phyloP scores from a whole-genome alignment of 495 filamentous ascomycete species.

The Aspergillus saccharolyticus region DNA sequence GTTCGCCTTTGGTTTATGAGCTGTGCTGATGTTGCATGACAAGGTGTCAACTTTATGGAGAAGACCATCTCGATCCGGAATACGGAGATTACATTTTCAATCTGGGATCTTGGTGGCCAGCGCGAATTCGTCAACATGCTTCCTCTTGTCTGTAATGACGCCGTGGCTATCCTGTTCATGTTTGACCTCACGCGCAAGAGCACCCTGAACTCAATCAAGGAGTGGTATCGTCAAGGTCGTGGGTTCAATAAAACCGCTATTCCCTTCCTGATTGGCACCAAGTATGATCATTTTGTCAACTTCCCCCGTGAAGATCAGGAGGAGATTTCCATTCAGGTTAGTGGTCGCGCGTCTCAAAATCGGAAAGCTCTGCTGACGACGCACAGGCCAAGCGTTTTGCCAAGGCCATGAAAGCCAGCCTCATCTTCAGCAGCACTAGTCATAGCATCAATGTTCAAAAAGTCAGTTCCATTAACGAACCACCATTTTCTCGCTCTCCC shows the following conservation, averaged over 20 bases:
- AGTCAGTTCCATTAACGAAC: conserved; percentile 51
- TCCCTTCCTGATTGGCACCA: conserved; percentile 92
- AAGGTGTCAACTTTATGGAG: conserved; percentile 98
- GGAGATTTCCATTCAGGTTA: conserved; percentile 90
- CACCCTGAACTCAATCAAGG: conserved; percentile 97
- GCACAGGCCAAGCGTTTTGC: conserved; percentile 86
- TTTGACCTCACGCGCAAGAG: conserved; percentile 97
- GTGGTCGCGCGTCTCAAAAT: conserved; percentile 4
- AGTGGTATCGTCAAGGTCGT: conserved; percentile 97
- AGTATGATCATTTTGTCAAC: conserved; percentile 99
- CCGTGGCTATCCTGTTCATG: conserved; percentile 98
- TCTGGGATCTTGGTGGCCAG: conserved; percentile 98
- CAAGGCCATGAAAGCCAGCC: conserved; percentile 92
- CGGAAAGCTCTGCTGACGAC: conserved; percentile 7
- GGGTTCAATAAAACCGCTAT: conserved; percentile 99
- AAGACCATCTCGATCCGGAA: conserved; percentile 99
- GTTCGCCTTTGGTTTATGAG: background rate
- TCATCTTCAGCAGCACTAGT: conserved; percentile 98
- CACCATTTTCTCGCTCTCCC: background rate
- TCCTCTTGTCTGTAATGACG: conserved; percentile 96
- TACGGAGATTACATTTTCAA: conserved; percentile 99
- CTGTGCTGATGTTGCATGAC: background rate
- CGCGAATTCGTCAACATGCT: conserved; percentile 99
- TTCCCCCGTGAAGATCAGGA: conserved; percentile 96
- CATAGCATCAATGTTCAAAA: conserved; percentile 99